Evolutionary conservation across 768 basidiomycete species (phyloP).

Genomic region (Chalciporus pseudorubinellus): DNA sequence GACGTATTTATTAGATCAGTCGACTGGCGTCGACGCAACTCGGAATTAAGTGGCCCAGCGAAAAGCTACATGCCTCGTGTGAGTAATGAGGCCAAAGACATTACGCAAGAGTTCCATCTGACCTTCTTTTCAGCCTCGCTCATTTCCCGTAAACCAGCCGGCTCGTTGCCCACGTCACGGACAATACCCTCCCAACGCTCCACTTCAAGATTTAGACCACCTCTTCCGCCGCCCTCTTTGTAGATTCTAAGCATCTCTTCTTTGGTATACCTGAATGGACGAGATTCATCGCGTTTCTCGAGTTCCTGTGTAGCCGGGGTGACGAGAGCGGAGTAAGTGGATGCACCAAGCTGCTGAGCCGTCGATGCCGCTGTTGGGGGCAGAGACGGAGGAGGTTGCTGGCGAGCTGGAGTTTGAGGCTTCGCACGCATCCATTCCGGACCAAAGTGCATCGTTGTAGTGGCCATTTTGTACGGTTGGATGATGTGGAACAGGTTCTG

Average conservation of each 20-base stretch:
- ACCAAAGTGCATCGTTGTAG: conserved; percentile 84
- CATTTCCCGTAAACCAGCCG: conserved; percentile 76
- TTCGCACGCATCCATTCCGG: conserved; percentile 93
- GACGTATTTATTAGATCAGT: conserved; percentile 66
- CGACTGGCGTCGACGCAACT: conserved; percentile 82
- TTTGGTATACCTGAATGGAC: conserved; percentile 85
- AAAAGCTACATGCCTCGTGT: conserved; percentile 59
- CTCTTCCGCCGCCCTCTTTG: conserved; percentile 71
- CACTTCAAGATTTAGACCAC: conserved; percentile 78
- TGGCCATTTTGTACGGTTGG: conserved; percentile 40
- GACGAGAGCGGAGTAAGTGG: conserved; percentile 68
- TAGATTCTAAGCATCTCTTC: conserved; percentile 84
- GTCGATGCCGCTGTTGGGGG: conserved; percentile 44
- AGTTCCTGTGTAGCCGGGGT: conserved; percentile 43
- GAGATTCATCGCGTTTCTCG: conserved; percentile 60
- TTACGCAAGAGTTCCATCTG: conserved; percentile 18
- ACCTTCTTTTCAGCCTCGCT: conserved; percentile 88
- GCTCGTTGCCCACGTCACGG: conserved; percentile 69
- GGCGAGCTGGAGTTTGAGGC: conserved; percentile 52
- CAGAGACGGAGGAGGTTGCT: conserved; percentile 57
- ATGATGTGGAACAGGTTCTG: background rate
- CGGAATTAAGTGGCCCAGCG: conserved; percentile 77
- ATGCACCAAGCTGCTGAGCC: conserved; percentile 54
- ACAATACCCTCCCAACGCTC: conserved; percentile 90
- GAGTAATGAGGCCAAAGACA: conserved; percentile 21